Evolutionary conservation across 495 filamentous ascomycete species (phyloP).

Genomic region (Echria macrotheca): DNA sequence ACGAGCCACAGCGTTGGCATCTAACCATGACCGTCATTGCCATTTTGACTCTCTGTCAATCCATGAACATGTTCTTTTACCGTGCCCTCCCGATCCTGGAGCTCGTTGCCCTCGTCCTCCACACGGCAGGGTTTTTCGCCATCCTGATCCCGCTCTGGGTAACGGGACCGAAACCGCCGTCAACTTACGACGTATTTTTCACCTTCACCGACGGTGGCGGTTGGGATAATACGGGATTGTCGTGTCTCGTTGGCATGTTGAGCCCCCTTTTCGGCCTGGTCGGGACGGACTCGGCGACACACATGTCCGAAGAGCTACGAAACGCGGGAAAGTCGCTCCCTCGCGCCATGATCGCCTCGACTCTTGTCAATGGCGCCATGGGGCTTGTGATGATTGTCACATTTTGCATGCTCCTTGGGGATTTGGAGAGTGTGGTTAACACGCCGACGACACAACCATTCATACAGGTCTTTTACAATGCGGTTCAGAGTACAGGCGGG

Average conservation of each 20-base stretch:
- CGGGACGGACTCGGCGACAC: conserved; percentile 52
- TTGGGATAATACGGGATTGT: conserved; percentile 49
- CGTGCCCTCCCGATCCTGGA: conserved; percentile 53
- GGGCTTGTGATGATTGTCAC: conserved; percentile 51
- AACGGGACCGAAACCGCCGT: conserved; percentile 42
- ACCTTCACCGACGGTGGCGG: conserved; percentile 50
- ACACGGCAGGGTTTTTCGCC: conserved; percentile 57
- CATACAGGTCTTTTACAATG: conserved; percentile 51
- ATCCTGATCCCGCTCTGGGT: conserved; percentile 56
- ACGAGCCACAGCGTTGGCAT: conserved; percentile 52
- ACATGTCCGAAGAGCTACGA: conserved; percentile 56
- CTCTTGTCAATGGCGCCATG: conserved; percentile 44
- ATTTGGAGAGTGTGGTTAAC: conserved; percentile 31
- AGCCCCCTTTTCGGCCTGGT: conserved; percentile 27
- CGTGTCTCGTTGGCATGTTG: conserved; percentile 52
- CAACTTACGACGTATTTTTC: conserved; percentile 43
- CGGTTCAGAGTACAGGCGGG: conserved; percentile 38
- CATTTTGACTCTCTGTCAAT: conserved; percentile 42
- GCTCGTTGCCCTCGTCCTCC: conserved; percentile 52
- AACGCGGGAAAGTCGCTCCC: conserved; percentile 52
- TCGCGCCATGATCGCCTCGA: conserved; percentile 47
- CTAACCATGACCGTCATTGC: conserved; percentile 54
- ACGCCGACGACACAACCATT: conserved; percentile 44
- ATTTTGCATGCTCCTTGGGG: conserved; percentile 48
- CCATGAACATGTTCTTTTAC: conserved; percentile 53